These are phyloP conservation scores for Symbiotaphrina buchneri DNA, from an alignment of 495 filamentous ascomycete genomes.

Conservation along the genomic window DNA sequence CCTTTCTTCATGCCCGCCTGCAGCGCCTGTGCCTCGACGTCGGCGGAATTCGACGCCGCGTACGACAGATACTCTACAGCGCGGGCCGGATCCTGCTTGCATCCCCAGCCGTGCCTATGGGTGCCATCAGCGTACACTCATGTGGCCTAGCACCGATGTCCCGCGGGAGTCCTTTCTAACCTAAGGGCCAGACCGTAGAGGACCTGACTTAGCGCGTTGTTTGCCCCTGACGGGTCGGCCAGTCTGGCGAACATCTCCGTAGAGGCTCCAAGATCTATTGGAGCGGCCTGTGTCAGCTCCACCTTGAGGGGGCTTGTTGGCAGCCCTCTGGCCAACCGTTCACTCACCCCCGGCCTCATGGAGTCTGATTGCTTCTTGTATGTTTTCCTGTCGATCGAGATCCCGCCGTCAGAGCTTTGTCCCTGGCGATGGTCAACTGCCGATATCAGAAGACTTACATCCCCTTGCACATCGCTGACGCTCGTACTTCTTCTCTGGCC, in stretches of 20 bases:
- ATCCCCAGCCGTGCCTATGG: conserved; percentile 87
- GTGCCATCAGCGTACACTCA: too few relatives aligned
- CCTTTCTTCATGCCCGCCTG: conserved; percentile 76
- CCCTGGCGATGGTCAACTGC: too few relatives aligned
- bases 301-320: neutral
- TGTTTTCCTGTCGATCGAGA: conserved; percentile 72
- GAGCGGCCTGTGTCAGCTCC: neutral
- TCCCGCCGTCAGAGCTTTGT: too few relatives aligned
- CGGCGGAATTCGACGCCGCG: conserved; percentile 79
- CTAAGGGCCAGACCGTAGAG: conserved; percentile 84
- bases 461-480: conserved; percentile 6
- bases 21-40: conserved; percentile 64
- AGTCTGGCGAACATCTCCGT: conserved; percentile 74
- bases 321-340: conserved; percentile 4
- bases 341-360: conserved; percentile 59
- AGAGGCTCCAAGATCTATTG: conserved; percentile 35
- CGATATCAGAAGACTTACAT: too few relatives aligned
- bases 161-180: conserved; percentile 39
- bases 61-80: conserved; percentile 68
- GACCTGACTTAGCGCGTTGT: conserved; percentile 89
- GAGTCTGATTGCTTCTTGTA: conserved; percentile 87
- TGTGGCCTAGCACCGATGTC: too few relatives aligned
- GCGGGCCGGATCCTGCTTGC: conserved; percentile 39
- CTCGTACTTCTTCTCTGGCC: conserved; percentile 4
- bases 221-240: conserved; percentile 63